Evolutionary conservation across 805 yeast genomes (phyloP), one percentile per base, ranked within the genome.

Genomic region (Suhomyces kilbournensis): DNA sequence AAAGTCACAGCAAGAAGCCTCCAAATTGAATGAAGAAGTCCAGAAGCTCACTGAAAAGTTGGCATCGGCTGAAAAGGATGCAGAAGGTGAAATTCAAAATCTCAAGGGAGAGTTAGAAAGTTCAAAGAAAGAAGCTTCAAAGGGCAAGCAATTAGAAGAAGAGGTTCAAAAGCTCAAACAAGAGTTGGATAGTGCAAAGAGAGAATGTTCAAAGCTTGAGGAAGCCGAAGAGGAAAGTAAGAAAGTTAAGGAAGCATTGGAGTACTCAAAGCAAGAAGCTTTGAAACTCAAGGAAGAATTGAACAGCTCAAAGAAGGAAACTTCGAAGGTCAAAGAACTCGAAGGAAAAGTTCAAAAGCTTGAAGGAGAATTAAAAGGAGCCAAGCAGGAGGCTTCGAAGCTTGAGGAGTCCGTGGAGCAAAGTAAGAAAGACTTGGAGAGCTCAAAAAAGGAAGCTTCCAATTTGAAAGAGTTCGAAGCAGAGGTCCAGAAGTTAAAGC

Each of bases 1-100:
- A 39, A 47, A 44, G 23, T 23, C 34, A 19, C 35, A 56, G 48
- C 46, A 53, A 42, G 39, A 8, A 25, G 45, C 48, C 17, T 9
- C 30, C 32, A 28, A 12, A 3, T 7, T 12, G 32, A 28, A 46
- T 19, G 52, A 46, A 8, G 52, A 46, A 19, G 23, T 10, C 2
- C 46, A 38, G 6, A 47, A 32, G 35, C n/a, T 32, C 15, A 14
- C 4, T 4, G 35, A n/a, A 32, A n/a, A 32, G 35, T 7, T 32
- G 6, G 35, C 7, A 1, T 14, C 15, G 8, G 35, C 35, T 14
- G 15, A 32, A 14, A 32, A 53, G 23, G 40, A 40, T 35, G 19
- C 20, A n/a, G 22, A 39, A 20, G 43, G 7, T 14, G 43, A 32
- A 7, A n/a, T 32, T n/a, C 35, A 32, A 10, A 32, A 32, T 15